phyloP scores from a whole-genome alignment of 306 rosid species.

The Medicago arabica region DNA sequence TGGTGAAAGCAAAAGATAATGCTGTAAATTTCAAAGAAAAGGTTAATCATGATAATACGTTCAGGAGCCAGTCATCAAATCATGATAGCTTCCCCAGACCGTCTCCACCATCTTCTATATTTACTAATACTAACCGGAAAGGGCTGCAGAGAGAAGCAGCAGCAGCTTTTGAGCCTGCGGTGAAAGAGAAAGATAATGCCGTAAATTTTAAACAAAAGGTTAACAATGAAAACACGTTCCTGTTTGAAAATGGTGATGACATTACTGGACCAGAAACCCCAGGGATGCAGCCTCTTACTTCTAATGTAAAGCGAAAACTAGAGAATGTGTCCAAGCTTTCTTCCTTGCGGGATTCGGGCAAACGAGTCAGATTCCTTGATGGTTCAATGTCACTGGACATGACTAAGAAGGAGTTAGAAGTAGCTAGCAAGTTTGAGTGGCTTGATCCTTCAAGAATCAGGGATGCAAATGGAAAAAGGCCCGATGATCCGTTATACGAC shows the following conservation, averaged over 20 bases:
- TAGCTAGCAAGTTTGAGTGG: slow-evolving; percentile 88
- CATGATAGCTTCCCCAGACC: slow-evolving; percentile 38
- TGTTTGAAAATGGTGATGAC: slow-evolving; percentile 50
- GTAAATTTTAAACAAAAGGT: slow-evolving; percentile 40
- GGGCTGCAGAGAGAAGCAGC: slow-evolving; percentile 46
- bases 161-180: slow-evolving; percentile 41
- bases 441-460: slow-evolving; percentile 78
- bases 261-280: slow-evolving; percentile 84
- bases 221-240: slow-evolving; percentile 34
- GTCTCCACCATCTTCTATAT: slow-evolving; percentile 38
- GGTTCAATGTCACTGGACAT: slow-evolving; percentile 47
- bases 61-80: slow-evolving; percentile 56
- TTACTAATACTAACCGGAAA: slow-evolving; percentile 33
- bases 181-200: slow-evolving; percentile 39
- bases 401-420: slow-evolving; percentile 56
- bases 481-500: slow-evolving; percentile 71
- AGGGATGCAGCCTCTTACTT: slow-evolving; percentile 61
- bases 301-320: slow-evolving; percentile 66
- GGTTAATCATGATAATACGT: slow-evolving; percentile 31
- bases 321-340: slow-evolving; percentile 54
- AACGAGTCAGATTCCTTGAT: slow-evolving; percentile 68
- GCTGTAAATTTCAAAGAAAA: slow-evolving; percentile 42
- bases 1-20: slow-evolving; percentile 37
- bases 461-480: slow-evolving; percentile 80
- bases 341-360: slow-evolving; percentile 57